Base-by-base conservation (phyloP, 164 flowering plant genomes). In the Vitis riparia region DNA sequence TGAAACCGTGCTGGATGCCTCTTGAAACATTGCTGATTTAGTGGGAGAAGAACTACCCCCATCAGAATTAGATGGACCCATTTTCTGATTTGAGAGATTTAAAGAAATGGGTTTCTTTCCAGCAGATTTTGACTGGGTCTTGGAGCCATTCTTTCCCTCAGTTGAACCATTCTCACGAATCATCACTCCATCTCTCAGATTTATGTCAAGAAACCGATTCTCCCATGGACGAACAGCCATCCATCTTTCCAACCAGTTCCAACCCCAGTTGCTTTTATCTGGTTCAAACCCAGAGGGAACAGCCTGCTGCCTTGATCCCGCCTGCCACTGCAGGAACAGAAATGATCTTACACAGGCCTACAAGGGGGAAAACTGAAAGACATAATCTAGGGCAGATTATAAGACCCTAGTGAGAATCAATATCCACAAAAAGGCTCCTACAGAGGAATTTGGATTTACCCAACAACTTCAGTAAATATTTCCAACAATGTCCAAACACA, bases 211-310 rank as follows among this genome's bases (percentile, higher is more conserved):
- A 62, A 93, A 89, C 16, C 98, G 90, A 63, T 93, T 93, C 71
- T 96, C 99, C 98, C 98, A 96, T 27, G 98, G 99, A 55, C 98
- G 97, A 55, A 93, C 98, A 66, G 97, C 97, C 99, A 93, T 93
- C 99, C 99, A 96, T 75, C 98, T 85, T 82, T 96, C 99, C 85
- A 96, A 82, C 99, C 99, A 96, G 79, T 92, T 96, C 99, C 99
- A 96, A n/a, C 98, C 97, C 99, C 98, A 93, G 82, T 83, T 92
- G 85, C 85, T 91, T 80, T 88, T 90, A 83, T 95, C 98, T n/a
- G 98, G 98, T 79, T 91, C 88, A 82, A 89, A 93, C 57, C 91
- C 91, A 48, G 89, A 66, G 15, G 77, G 79, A 13, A 80, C 75
- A 68, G 77, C 76, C 66, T 79, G 88, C 82, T 88, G 97, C 56